Base-by-base conservation (phyloP, 345 rosid genomes). In the Hypericum perforatum region DNA sequence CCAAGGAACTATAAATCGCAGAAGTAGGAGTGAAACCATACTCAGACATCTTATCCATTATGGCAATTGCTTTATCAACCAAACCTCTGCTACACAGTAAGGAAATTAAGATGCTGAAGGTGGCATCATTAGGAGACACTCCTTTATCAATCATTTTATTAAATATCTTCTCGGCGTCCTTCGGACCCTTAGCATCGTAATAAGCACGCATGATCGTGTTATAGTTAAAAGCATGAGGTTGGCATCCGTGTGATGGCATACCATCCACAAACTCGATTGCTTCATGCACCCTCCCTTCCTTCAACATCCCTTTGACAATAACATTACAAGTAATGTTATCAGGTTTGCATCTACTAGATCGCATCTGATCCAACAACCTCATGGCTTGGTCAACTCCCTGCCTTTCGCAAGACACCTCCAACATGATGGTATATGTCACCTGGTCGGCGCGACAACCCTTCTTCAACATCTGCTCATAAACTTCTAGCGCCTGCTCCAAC, bases 301-400 rank as follows among this genome's bases (percentile, higher is more conserved):
- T 86, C 61, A 94, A 86, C 38, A 86, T 84, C 45, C 89, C 96
- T 45, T 86, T 91, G 49, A 91, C 78, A 9, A 91, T 82, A 66
- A 91, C 94, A 48, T 84, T 91, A 37, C 74, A 91, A 8, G 96
- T 84, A 56, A 84, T 87, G 57, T 79, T 79, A 55, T 91, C 95
- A 0, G 96, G 98, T 10, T 72, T 76, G 76, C 94, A 84, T 56
- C 89, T 92, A 58, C 73, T 75, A 11, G 46, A 74, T 69, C 82
- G 71, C 98, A 91, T 91, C 58, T 82, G 96, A 61, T 91, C 95
- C 5, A 87, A 43, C 60, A 91, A 85, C 87, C 82, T 79, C 98
- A 87, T 82, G 16, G 92, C 96, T 63, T 84, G 84, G 2, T 41
- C 76, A 53, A 91, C 89, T 57, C 96, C 96, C 41, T 73, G 71